phyloP scores from a whole-genome alignment of 495 filamentous ascomycete genomes.

The Penicillium maclennaniae region DNA sequence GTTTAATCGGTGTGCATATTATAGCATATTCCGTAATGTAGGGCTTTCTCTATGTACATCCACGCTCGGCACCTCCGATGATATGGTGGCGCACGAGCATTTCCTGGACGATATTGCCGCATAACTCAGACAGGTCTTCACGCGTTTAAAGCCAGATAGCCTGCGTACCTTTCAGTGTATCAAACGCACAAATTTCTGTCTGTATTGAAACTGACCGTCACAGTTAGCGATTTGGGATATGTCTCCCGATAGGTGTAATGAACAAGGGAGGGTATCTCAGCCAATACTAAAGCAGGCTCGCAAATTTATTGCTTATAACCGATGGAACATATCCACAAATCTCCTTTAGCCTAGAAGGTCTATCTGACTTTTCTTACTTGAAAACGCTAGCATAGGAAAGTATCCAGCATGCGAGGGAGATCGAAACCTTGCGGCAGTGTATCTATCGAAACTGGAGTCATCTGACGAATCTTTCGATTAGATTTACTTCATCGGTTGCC shows the following conservation, averaged over 20 bases:
- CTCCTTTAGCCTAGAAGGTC: not conserved
- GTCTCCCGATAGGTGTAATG: constrained; percentile 10
- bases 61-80: constrained; percentile 1
- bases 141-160: not conserved
- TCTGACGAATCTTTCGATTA: constrained; percentile 5
- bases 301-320: constrained; percentile 5
- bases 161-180: constrained; percentile 7
- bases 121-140: constrained; percentile 2
- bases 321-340: constrained; percentile 13
- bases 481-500: not conserved
- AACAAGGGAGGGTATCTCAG: constrained; percentile 4
- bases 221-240: constrained; percentile 15
- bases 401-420: constrained; percentile 9
- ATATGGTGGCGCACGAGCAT: constrained; percentile 9
- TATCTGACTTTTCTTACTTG: constrained; percentile 2
- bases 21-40: constrained; percentile 2
- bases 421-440: constrained; percentile 6
- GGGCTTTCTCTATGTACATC: not conserved
- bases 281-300: constrained; percentile 2
- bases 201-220: not conserved
- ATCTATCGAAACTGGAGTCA: constrained; percentile 4
- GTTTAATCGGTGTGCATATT: constrained; percentile 12
- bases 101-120: constrained; percentile 8
- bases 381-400: constrained; percentile 11
- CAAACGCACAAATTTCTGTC: not conserved